Evolutionary conservation across 768 basidiomycete species (phyloP), one percentile per base, ranked within the genome.

Genomic region (Leccinum olivaceopallidum): DNA sequence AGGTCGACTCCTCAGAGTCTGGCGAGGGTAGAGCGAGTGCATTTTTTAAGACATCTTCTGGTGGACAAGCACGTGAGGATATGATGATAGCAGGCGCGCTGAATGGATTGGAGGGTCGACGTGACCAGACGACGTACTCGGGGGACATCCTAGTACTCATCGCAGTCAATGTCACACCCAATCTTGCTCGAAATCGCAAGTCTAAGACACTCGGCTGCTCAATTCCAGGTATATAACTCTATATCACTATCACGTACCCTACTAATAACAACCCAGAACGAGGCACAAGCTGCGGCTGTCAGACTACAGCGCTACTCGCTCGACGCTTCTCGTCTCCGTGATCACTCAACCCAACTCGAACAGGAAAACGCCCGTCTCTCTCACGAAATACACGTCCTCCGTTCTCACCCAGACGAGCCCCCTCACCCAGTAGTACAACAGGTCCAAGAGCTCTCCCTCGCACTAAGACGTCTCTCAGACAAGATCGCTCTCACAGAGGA

Each of bases 31-130:
- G 63, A 22, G 79, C 76, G 22, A 86, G 65, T n/a, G 89, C 89
- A 18, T 77, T 76, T 48, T 81, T 77, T 0, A 89, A 68, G 22
- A 91, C 75, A 56, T 84, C 75, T 2, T 76, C 77, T 30, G 90
- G 89, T 4, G 90, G 90, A 39, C 79, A 77, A 3, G 88, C 86
- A 22, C 68, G 73, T 0, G 85, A 80, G 2, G 89, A 89, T 28
- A 92, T 87, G 63, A 91, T 89, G 59, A 91, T 83, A 4, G 85
- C 83, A 1, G 88, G 88, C 0, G 89, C 90, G 50, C 74, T 70
- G 4, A 81, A 75, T 0, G 90, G 90, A 69, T 90, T 76, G 3
- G 78, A 74, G 0, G 90, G 90, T 26, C 88, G 82, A n/a, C 81
- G 81, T 0, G 89, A 88, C 88, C 88, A 91, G 39, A 92, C 82